Evolutionary conservation across 2,329 filamentous ascomycete species (phyloP).

Genomic region (Huntiella decipiens): DNA sequence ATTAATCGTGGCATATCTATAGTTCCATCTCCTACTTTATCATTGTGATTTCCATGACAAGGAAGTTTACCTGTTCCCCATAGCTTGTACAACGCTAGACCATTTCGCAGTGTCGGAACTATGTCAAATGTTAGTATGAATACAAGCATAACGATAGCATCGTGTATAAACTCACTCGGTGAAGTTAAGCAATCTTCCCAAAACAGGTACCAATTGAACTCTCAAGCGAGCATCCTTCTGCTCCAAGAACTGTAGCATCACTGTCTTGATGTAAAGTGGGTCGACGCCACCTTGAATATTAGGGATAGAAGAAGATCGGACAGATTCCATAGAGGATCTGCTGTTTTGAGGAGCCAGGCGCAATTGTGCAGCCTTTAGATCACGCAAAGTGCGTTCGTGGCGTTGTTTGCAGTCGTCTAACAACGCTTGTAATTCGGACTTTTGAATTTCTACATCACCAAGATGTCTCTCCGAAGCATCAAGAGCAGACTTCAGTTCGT

Average conservation of each 20-base stretch:
- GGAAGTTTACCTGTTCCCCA: slow-evolving; percentile 11
- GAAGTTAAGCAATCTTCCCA: slow-evolving; percentile 59
- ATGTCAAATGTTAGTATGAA: slow-evolving; percentile 13
- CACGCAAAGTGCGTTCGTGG: slow-evolving; percentile 63
- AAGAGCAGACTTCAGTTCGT: slow-evolving; percentile 57
- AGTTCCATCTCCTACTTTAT: no score
- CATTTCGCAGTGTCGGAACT: slow-evolving; percentile 16
- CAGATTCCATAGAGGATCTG: slow-evolving; percentile 28
- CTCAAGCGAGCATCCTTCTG: slow-evolving; percentile 61
- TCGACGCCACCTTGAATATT: slow-evolving; percentile 21
- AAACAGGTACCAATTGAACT: slow-evolving; percentile 56
- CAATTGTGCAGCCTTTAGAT: slow-evolving; percentile 33
- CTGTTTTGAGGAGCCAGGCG: slow-evolving; percentile 22
- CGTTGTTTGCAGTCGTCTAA: slow-evolving; percentile 61
- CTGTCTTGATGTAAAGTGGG: slow-evolving; percentile 57
- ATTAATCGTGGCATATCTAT: no score
- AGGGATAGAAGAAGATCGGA: slow-evolving; percentile 14
- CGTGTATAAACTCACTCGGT: slow-evolving; percentile 39
- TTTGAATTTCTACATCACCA: slow-evolving; percentile 67
- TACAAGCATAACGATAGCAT: not conserved
- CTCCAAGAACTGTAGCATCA: slow-evolving; percentile 64
- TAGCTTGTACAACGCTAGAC: slow-evolving; percentile 15
- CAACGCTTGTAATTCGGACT: slow-evolving; percentile 50
- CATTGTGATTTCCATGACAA: no score
- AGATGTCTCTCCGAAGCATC: slow-evolving; percentile 77